These are phyloP conservation scores for Boletus reticulatus DNA, from an alignment of 768 basidiomycete genomes.

Conservation along the genomic window DNA sequence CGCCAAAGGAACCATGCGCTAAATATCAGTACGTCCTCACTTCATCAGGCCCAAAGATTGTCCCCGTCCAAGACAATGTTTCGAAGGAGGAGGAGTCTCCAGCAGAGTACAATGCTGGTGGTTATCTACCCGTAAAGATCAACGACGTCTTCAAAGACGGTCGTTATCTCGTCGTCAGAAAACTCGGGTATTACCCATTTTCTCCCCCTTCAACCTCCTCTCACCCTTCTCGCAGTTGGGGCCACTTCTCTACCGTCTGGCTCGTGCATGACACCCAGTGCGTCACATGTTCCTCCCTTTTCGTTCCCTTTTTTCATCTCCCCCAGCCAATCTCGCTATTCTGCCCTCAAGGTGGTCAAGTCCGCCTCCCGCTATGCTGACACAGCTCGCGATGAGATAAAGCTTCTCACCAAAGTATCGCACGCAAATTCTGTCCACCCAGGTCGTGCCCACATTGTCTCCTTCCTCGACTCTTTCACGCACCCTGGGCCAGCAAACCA, in stretches of 20 bases:
- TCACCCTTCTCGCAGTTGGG: conserved; percentile 60
- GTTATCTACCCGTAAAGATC: conserved; percentile 79
- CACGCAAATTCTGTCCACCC: conserved; percentile 71
- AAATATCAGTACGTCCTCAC: conserved; percentile 79
- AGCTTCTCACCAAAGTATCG: conserved; percentile 76
- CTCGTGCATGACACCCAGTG: conserved; percentile 77
- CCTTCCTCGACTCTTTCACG: conserved; percentile 87
- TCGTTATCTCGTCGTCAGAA: conserved; percentile 83
- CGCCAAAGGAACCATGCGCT: conserved; percentile 61
- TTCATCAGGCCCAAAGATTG: conserved; percentile 61
- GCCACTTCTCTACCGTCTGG: conserved; percentile 95
- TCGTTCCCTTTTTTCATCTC: conserved; percentile 15
- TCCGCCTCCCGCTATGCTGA: conserved; percentile 94
- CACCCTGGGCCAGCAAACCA: conserved; percentile 76
- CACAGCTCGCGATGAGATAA: conserved; percentile 96
- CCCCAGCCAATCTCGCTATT: conserved; percentile 66
- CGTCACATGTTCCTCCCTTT: conserved; percentile 31
- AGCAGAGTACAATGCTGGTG: conserved; percentile 80
- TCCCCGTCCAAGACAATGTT: conserved; percentile 62
- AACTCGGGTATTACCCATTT: conserved; percentile 66
- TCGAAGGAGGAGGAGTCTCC: conserved; percentile 80
- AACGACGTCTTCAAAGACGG: conserved; percentile 81
- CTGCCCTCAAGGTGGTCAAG: conserved; percentile 93
- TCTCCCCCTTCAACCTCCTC: neutral
- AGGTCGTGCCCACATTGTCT: conserved; percentile 79